A percentile compares a stretch with the other conserved stretches of the same genome.
Conservation (phyloP, 306 rosid species). For the Potentilla sterilis region DNA sequence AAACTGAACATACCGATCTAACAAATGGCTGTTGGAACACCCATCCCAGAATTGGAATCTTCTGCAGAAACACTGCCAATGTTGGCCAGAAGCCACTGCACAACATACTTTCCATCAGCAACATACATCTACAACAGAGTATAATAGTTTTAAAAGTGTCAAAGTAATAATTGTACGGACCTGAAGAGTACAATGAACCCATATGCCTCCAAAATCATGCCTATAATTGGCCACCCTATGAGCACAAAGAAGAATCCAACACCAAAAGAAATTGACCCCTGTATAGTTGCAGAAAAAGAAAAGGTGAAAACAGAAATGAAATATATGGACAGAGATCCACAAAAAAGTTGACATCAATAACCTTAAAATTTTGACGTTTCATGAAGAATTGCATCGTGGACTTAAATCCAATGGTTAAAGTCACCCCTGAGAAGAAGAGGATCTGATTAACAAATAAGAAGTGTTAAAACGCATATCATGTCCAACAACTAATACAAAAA, state of each 20-base stretch:
- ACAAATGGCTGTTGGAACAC: slow-evolving; percentile 79
- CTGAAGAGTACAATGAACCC: slow-evolving; percentile 92
- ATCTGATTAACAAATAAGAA: slow-evolving; percentile 56
- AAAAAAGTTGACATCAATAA: slow-evolving; percentile 25
- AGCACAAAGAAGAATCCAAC: slow-evolving; percentile 84
- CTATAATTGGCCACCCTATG: slow-evolving; percentile 92
- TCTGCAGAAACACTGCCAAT: slow-evolving; percentile 86
- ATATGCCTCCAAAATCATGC: slow-evolving; percentile 91
- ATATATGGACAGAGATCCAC: background rate
- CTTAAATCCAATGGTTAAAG: slow-evolving; percentile 88
- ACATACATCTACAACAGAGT: slow-evolving; percentile 14
- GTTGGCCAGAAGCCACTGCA: slow-evolving; percentile 99
- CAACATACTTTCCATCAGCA: slow-evolving; percentile 36
- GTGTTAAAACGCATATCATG: slow-evolving; percentile 30
- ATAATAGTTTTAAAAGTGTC: slow-evolving; percentile 4
- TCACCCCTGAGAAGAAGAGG: slow-evolving; percentile 92
- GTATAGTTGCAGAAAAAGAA: slow-evolving; percentile 17
- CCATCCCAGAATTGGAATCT: slow-evolving; percentile 94
- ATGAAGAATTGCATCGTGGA: slow-evolving; percentile 91
- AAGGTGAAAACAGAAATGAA: slow-evolving; percentile 2
- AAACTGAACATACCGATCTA: slow-evolving; percentile 63
- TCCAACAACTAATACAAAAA: background rate
- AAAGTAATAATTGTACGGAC: slow-evolving; percentile 35
- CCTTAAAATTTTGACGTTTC: slow-evolving; percentile 92
- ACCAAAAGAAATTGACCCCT: slow-evolving; percentile 95